These are phyloP conservation scores for Fraxinus sp. DNA, from an alignment of 305 asterid species.

Conservation along the genomic window DNA sequence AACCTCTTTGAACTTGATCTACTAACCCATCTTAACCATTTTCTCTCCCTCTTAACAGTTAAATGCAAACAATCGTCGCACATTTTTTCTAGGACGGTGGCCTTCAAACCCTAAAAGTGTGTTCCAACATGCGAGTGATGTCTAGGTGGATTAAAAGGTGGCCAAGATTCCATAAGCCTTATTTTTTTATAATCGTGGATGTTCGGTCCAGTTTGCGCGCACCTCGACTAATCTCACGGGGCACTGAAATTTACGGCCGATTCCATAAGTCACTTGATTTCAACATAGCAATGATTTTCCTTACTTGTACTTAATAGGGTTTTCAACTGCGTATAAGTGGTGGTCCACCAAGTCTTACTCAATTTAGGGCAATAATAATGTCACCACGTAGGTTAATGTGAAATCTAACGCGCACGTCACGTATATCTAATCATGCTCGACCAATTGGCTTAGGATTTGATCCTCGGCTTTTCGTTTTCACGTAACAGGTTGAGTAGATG, in stretches of 20 bases:
- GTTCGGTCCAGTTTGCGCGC: too few relatives aligned
- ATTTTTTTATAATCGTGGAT: too few relatives aligned
- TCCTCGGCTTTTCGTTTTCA: background rate
- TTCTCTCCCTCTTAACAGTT: background rate
- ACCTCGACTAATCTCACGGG: too few relatives aligned
- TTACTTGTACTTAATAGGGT: background rate
- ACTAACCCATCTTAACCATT: background rate
- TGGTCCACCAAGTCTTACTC: background rate
- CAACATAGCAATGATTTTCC: too few relatives aligned
- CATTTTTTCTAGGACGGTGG: background rate
- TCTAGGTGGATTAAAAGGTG: background rate
- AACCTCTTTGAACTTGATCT: too few relatives aligned
- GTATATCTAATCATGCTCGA: background rate
- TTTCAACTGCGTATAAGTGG: background rate
- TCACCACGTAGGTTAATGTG: background rate
- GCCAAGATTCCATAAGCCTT: background rate
- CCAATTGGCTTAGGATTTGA: background rate
- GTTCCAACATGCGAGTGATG: background rate
- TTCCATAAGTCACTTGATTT: background rate
- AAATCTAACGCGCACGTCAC: background rate
- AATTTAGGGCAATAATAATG: background rate
- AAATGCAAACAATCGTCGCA: background rate
- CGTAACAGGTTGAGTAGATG: background rate
- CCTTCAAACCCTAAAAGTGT: background rate
- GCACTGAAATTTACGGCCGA: too few relatives aligned